A percentile compares a stretch with the other conserved stretches of the same genome.
phyloP scores from a whole-genome alignment of 169 alveolate species.

The Miamiensis avidus region DNA sequence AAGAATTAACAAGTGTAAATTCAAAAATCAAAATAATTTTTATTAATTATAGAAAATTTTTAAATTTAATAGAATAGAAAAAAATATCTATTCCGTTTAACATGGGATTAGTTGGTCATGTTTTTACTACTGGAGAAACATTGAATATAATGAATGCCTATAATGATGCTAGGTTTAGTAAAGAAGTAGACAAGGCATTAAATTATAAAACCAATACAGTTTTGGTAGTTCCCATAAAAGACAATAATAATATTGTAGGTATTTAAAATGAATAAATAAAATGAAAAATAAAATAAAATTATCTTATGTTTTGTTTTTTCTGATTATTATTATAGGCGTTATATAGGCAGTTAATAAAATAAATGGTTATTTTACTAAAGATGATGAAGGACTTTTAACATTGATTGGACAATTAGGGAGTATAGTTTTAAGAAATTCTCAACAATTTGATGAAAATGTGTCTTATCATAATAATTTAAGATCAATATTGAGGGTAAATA shows the following conservation, averaged over 20 bases:
- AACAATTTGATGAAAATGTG: conserved; percentile 9
- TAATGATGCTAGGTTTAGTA: conserved; percentile 51
- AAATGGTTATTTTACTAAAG: conserved; percentile 22
- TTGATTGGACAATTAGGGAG: not conserved
- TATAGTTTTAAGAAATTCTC: conserved; percentile 7
- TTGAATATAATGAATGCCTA: conserved; percentile 59
- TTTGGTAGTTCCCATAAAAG: conserved; percentile 54
- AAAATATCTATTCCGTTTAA: conserved; percentile 44
- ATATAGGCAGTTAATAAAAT: not conserved
- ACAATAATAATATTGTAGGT: too few relatives aligned
- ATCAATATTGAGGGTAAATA: too few relatives aligned
- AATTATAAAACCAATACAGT: conserved; percentile 58
- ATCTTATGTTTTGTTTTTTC: too few relatives aligned
- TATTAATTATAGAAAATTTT: too few relatives aligned
- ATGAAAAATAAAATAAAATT: too few relatives aligned
- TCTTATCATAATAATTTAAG: not conserved
- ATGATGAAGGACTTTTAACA: conserved; percentile 2
- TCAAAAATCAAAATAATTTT: too few relatives aligned
- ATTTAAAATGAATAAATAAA: too few relatives aligned
- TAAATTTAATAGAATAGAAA: too few relatives aligned
- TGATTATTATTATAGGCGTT: not conserved
- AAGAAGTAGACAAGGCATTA: conserved; percentile 53
- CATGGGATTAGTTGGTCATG: conserved; percentile 57
- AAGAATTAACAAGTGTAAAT: too few relatives aligned
- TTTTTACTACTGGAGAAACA: conserved; percentile 37